These are phyloP conservation scores for Talaromyces pinophilus DNA, from an alignment of 2,329 filamentous ascomycete genomes.

Conservation along the genomic window DNA sequence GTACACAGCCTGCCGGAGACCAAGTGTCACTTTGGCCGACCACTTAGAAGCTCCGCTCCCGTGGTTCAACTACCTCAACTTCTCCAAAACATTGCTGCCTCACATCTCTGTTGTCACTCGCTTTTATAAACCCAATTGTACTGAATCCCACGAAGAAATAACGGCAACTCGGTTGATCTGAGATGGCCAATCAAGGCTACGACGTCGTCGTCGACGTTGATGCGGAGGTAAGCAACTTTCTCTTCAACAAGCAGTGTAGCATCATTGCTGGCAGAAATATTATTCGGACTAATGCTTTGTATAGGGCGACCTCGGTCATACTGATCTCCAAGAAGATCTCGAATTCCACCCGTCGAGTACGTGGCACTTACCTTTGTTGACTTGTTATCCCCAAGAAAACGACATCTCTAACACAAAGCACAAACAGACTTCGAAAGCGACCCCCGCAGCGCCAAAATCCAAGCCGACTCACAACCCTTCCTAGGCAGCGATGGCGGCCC, in stretches of 20 bases:
- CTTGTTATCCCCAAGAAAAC: background rate
- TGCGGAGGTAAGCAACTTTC: constrained; percentile 68
- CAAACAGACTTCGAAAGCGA: constrained; percentile 67
- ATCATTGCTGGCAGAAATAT: background rate
- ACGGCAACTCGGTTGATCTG: background rate
- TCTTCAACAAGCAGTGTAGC: background rate
- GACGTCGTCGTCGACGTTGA: constrained; percentile 98
- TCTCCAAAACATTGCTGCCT: constrained; percentile 1
- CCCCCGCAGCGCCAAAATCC: constrained; percentile 52
- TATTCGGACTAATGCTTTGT: background rate
- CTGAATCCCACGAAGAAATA: background rate
- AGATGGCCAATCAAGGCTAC: constrained; percentile 83
- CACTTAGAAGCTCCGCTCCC: constrained; percentile 13
- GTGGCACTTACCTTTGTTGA: constrained; percentile 26
- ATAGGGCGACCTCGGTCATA: constrained; percentile 95
- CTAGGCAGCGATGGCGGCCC: constrained; percentile 46
- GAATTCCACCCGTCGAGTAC: constrained; percentile 92
- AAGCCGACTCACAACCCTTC: constrained; percentile 54
- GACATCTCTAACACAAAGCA: background rate
- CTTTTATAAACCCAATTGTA: background rate
- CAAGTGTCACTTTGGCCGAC: constrained; percentile 23
- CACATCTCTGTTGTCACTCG: background rate
- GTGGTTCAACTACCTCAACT: background rate
- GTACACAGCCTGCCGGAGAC: constrained; percentile 11
- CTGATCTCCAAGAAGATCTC: constrained; percentile 96